Conservation (phyloP, 208 protist genomes). For the Acanthamoeba royreba region DNA sequence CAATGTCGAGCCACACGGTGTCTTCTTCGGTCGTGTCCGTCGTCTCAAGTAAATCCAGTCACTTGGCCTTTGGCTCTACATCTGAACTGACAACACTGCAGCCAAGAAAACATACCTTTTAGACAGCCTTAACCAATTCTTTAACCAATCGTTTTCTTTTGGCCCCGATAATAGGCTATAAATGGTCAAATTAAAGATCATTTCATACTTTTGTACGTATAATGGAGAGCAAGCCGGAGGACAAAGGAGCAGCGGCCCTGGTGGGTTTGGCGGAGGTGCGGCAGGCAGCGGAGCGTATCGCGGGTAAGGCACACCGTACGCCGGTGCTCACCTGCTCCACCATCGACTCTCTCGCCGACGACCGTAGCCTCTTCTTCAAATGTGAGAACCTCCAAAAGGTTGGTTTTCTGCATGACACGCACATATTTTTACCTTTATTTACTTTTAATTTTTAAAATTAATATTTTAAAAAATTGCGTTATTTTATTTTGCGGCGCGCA, state of each 20-base stretch:
- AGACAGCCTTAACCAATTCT: too few relatives aligned
- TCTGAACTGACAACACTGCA: too few relatives aligned
- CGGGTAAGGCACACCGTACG: conserved; percentile 48
- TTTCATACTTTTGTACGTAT: neutral
- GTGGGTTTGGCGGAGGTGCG: conserved; percentile 34
- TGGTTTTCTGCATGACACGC: conserved; percentile 30
- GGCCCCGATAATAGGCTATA: neutral
- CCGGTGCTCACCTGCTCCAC: conserved; percentile 36
- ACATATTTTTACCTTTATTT: neutral
- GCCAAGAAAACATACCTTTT: too few relatives aligned
- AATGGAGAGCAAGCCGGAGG: too few relatives aligned
- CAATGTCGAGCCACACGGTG: neutral
- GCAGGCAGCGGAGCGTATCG: conserved; percentile 55
- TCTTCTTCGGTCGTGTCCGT: conserved; percentile 1
- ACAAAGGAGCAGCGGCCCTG: neutral
- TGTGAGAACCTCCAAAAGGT: conserved; percentile 74
- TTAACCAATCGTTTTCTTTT: too few relatives aligned
- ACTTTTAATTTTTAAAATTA: neutral
- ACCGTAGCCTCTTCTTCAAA: conserved; percentile 60
- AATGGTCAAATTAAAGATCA: neutral
- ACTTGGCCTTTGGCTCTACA: too few relatives aligned
- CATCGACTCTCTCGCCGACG: conserved; percentile 40
- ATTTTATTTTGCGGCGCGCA: conserved; percentile 50
- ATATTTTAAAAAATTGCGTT: neutral
- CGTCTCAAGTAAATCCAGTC: too few relatives aligned